Percentiles rank a stretch among this genome's conserved stretches.
phyloP scores from a whole-genome alignment of 768 basidiomycete genomes.

The Ramaria sp. region DNA sequence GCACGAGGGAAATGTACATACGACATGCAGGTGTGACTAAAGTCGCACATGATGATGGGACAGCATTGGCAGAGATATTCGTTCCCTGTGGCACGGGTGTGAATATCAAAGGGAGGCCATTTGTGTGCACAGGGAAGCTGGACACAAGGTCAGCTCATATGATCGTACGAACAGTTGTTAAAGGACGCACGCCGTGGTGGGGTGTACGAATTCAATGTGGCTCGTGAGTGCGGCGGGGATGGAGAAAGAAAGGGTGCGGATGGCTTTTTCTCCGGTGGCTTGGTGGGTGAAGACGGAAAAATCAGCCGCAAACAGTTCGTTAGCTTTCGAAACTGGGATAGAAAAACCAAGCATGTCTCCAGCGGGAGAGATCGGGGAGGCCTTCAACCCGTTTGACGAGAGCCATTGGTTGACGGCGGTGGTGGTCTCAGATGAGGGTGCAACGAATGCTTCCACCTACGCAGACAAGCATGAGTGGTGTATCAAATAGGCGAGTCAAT shows the following conservation, averaged over 20 bases:
- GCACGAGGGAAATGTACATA: neutral
- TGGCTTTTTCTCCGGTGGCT: too few species aligned
- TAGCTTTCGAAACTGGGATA: conserved; percentile 19
- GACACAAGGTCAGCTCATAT: too few species aligned
- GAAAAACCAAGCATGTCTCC: conserved; percentile 20
- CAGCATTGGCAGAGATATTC: neutral
- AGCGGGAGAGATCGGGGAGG: conserved; percentile 15
- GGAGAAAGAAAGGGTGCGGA: too few species aligned
- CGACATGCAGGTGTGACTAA: conserved; percentile 17
- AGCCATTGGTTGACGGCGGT: conserved; percentile 19
- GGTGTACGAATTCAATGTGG: conserved; percentile 20
- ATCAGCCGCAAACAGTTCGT: conserved; percentile 21
- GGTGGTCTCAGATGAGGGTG: conserved; percentile 16
- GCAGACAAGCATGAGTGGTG: neutral
- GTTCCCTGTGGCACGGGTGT: neutral
- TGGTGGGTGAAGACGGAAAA: too few species aligned
- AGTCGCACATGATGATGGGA: conserved; percentile 4
- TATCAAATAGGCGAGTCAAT: neutral
- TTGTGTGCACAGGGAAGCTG: neutral
- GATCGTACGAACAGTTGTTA: neutral
- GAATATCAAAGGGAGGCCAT: neutral
- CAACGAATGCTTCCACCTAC: conserved; percentile 18
- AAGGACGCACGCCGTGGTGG: conserved; percentile 18
- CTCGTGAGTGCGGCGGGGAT: conserved; percentile 16
- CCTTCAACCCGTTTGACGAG: too few species aligned